phyloP scores from a whole-genome alignment of 2,329 filamentous ascomycete genomes.

The Colletotrichum sp. region DNA sequence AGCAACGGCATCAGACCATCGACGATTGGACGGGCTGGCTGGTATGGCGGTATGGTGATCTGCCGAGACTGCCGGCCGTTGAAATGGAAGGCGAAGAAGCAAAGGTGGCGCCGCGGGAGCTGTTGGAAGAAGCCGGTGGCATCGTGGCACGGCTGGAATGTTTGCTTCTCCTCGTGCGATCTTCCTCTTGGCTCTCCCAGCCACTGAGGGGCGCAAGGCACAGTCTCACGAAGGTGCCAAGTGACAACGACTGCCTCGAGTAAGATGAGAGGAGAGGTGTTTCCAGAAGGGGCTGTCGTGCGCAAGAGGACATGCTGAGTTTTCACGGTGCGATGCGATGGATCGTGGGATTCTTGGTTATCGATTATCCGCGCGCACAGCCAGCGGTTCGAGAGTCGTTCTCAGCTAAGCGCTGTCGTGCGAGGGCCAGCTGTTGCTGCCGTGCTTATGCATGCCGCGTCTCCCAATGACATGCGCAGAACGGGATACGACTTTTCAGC shows the following conservation, averaged over 20 bases:
- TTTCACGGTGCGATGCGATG: background rate
- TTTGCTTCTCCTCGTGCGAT: slow-evolving; percentile 18
- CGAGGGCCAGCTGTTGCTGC: background rate
- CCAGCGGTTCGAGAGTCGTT: background rate
- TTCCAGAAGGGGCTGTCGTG: background rate
- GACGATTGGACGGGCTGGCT: background rate
- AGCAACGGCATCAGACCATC: background rate
- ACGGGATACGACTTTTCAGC: background rate
- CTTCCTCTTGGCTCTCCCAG: background rate
- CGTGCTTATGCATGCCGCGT: background rate
- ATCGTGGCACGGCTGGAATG: slow-evolving; percentile 10
- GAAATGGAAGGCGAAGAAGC: background rate
- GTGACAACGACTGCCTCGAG: slow-evolving; percentile 4
- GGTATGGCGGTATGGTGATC: background rate
- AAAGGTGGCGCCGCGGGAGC: background rate
- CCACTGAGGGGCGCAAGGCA: background rate
- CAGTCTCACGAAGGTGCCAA: slow-evolving; percentile 4
- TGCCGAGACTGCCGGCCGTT: slow-evolving; percentile 8
- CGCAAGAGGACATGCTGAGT: background rate
- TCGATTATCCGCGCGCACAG: background rate
- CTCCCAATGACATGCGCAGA: background rate
- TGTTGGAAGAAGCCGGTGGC: background rate
- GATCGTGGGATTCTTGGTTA: background rate
- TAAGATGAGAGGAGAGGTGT: background rate
- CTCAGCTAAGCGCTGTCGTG: slow-evolving; percentile 9